phyloP scores from a whole-genome alignment of 73 alveolate genomes.

The Uronychia setigera region DNA sequence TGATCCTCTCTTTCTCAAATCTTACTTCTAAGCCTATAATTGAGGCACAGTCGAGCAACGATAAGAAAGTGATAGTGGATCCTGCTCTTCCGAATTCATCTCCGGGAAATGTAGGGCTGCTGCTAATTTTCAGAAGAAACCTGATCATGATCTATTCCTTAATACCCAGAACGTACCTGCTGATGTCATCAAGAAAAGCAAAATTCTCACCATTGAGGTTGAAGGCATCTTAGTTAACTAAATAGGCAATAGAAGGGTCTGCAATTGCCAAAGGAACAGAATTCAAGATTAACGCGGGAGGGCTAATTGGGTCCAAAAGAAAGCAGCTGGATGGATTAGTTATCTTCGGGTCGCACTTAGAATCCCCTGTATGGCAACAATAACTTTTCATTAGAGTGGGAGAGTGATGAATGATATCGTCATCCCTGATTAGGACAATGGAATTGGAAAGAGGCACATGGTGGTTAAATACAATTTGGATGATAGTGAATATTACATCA shows the following conservation, averaged over 20 bases:
- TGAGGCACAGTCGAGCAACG: no score
- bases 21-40: no score
- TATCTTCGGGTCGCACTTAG: constrained; percentile 20
- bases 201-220: background rate
- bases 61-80: no score
- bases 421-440: constrained; percentile 57
- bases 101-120: no score
- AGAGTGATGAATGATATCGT: constrained; percentile 14
- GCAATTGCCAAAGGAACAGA: constrained; percentile 21
- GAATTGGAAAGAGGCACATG: constrained; percentile 76
- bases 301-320: constrained; percentile 44
- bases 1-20: no score
- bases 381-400: background rate
- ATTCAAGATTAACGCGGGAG: constrained; percentile 56
- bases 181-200: background rate
- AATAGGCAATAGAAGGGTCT: constrained; percentile 50
- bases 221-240: background rate
- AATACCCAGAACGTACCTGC: no score
- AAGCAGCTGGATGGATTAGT: constrained; percentile 33
- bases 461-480: constrained; percentile 58
- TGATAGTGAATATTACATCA: constrained; percentile 57
- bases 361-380: constrained; percentile 7
- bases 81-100: no score
- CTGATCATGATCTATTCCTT: no score
- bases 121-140: no score